Evolutionary conservation across 768 basidiomycete genomes (phyloP).

Genomic region (Tremella fuciformis): DNA sequence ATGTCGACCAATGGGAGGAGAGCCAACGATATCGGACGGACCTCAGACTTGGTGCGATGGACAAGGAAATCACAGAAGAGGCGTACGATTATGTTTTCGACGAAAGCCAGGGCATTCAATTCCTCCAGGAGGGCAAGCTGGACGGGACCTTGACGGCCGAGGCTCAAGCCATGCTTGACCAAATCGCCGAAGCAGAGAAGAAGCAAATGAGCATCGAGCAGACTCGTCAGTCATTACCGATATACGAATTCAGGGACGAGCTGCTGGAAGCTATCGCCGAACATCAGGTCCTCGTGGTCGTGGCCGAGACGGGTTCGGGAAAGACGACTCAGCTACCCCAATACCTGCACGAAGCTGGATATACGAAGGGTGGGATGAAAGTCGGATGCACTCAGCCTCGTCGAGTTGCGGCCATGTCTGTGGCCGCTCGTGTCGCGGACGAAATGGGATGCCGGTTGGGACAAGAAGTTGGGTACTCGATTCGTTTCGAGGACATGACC

Average conservation of each 20-base stretch:
- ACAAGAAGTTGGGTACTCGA: constrained; percentile 98
- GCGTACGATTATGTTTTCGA: constrained; percentile 98
- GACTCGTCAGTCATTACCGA: constrained; percentile 87
- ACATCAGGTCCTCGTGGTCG: constrained; percentile 93
- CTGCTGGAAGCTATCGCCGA: constrained; percentile 83
- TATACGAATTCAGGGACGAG: constrained; percentile 81
- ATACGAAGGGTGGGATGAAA: constrained; percentile 72
- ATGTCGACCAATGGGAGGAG: constrained; percentile 96
- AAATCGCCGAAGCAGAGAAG: constrained; percentile 88
- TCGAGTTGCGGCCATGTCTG: constrained; percentile 98
- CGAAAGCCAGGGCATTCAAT: constrained; percentile 93
- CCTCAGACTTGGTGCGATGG: constrained; percentile 87
- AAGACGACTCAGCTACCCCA: constrained; percentile 98
- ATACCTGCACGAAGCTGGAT: constrained; percentile 96
- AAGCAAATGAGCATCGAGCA: constrained; percentile 87
- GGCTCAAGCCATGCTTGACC: constrained; percentile 76
- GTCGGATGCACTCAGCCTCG: constrained; percentile 97
- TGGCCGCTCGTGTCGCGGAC: constrained; percentile 97
- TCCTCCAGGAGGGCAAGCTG: constrained; percentile 74
- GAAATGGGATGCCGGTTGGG: constrained; percentile 98
- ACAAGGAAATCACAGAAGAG: constrained; percentile 75
- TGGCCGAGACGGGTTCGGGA: constrained; percentile 97
- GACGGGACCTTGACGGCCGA: constrained; percentile 71
- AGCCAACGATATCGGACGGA: constrained; percentile 84
- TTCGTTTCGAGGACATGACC: constrained; percentile 98